These are phyloP conservation scores for Tieghemostelium lacteum DNA, from an alignment of 78 protist genomes.

Conservation along the genomic window DNA sequence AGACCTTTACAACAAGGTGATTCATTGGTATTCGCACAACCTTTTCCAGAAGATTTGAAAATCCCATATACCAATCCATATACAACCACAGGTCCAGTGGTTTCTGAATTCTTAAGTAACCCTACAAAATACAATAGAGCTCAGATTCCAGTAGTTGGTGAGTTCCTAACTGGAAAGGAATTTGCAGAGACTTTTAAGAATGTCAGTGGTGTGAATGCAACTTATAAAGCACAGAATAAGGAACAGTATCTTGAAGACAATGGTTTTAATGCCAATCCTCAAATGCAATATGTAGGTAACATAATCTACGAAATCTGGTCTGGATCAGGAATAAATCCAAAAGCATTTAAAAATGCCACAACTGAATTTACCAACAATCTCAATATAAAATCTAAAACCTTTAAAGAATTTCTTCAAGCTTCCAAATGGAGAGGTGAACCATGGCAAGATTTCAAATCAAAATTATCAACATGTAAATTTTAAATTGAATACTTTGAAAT, in stretches of 20 bases:
- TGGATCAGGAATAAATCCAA: background rate
- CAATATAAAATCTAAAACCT: background rate
- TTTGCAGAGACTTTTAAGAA: background rate
- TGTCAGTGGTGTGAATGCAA: background rate
- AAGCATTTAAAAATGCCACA: conserved; percentile 7
- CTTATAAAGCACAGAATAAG: background rate
- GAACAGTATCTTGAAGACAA: conserved; percentile 3
- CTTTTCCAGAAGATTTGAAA: background rate
- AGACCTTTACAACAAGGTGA: background rate
- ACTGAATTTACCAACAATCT: background rate
- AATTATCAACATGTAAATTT: too few relatives aligned
- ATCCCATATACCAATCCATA: background rate
- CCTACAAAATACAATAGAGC: background rate
- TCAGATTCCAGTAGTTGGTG: background rate
- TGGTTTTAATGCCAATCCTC: conserved; percentile 5
- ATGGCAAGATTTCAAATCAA: conserved; percentile 5
- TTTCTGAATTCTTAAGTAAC: background rate
- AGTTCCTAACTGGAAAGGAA: background rate
- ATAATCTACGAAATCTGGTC: background rate
- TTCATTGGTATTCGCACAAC: background rate
- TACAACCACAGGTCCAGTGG: background rate
- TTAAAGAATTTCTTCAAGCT: conserved; percentile 8
- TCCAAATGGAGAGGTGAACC: conserved; percentile 38
- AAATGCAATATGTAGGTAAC: conserved; percentile 7
- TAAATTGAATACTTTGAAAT: too few relatives aligned